Evolutionary conservation across 2,329 filamentous ascomycete genomes (phyloP), one percentile per base, ranked within the genome.

Genomic region (Calonectria pauciramosa): DNA sequence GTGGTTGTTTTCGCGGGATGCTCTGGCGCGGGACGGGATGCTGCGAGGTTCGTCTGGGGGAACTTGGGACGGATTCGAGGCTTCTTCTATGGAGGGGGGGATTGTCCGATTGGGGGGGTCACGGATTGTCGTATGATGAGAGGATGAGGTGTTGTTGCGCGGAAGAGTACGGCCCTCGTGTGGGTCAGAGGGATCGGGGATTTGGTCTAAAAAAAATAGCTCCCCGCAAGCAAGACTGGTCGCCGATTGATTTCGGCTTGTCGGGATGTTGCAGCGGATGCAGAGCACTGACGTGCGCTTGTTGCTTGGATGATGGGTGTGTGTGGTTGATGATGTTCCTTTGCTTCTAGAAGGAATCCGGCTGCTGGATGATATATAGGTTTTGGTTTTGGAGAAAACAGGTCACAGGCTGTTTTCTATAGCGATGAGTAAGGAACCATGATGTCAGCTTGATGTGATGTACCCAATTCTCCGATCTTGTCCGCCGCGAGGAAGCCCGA

Each of bases 401-500:
- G 13, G 5, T 38, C 26, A 20, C 16, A 9, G 20, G 14, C 18
- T 1, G n/a, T 47, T 23, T 47, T 47, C 44, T 47, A 47, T 6
- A n/a, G n/a, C 18, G 38, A 49, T 23, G 26, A 65, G 60, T 44
- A 49, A 65, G 18, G 30, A 28, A 47, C 30, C 38, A 65, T 80
- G 79, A 81, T 81, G 77, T 79, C 77, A 80, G 79, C 65, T 70
- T 71, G 28, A 68, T n/a, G 66, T 54, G 23, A 36, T 66, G n/a
- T 52, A 32, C 47, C 38, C 66, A 52, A 36, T 70, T 76, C 76
- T 76, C 76, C 77, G 76, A 77, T 74, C 76, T 66, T 64, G 79
- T 79, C 75, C 72, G 76, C 63, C 41, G 76, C 59, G 69, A 69
- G 69, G 75, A 71, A 83, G 69, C 75, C 82, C 82, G 82, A 83